Evolutionary conservation across 306 rosid species (phyloP).

Genomic region (Morella rubra): DNA sequence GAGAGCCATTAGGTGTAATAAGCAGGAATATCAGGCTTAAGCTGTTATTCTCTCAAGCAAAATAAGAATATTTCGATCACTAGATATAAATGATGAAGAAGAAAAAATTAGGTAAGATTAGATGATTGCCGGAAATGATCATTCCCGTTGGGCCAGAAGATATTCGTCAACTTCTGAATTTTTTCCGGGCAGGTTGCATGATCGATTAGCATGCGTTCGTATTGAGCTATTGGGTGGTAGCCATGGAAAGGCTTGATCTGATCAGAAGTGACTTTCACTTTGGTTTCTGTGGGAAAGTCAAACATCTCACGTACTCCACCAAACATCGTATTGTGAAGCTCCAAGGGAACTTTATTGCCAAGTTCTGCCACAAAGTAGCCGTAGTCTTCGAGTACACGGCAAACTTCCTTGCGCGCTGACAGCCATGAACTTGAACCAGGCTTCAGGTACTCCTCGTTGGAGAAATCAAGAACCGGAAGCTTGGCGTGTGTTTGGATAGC

Average conservation of each 20-base stretch:
- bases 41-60: no score
- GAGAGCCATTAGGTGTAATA: neutral
- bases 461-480: slow-evolving; percentile 12
- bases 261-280: neutral
- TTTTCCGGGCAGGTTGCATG: neutral
- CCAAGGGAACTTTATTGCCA: neutral
- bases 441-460: slow-evolving; percentile 16
- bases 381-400: slow-evolving; percentile 13
- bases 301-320: neutral
- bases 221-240: neutral
- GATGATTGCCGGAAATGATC: neutral
- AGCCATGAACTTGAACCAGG: slow-evolving; percentile 11
- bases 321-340: slow-evolving; percentile 20
- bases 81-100: no score
- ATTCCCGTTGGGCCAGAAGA: slow-evolving; percentile 6
- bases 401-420: neutral
- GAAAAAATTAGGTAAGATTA: no score
- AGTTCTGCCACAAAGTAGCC: slow-evolving; percentile 11
- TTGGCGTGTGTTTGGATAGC: neutral
- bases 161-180: slow-evolving; percentile 7
- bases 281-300: slow-evolving; percentile 21
- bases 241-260: slow-evolving; percentile 6
- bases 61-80: no score
- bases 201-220: slow-evolving; percentile 14
- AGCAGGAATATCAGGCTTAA: no score